A percentile compares a stretch with the other conserved stretches of the same genome.
Evolutionary conservation across 441 rosid species (phyloP).

Genomic region (Breynia disticha): DNA sequence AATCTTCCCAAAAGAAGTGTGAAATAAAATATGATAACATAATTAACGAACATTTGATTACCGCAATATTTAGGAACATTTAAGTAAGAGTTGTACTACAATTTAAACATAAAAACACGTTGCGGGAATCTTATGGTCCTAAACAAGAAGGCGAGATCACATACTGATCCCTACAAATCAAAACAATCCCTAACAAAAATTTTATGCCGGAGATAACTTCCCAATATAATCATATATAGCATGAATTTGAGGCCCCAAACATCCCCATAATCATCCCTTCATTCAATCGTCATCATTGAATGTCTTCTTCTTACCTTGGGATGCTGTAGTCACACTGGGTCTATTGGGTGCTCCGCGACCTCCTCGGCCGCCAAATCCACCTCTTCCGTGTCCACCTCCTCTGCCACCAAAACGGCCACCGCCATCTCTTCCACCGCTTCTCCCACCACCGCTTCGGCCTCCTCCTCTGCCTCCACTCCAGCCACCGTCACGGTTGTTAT

Average conservation of each 20-base stretch:
- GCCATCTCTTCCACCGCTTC: slow-evolving; percentile 31
- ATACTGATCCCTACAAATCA: too few species aligned
- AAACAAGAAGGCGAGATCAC: too few species aligned
- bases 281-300: slow-evolving; percentile 33
- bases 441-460: slow-evolving; percentile 22
- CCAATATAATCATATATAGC: too few species aligned
- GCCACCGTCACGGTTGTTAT: slow-evolving; percentile 22
- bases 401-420: too few species aligned
- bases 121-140: not conserved
- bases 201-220: too few species aligned
- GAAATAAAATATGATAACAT: too few species aligned
- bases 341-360: slow-evolving; percentile 45
- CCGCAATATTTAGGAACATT: too few species aligned
- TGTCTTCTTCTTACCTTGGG: slow-evolving; percentile 34
- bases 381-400: slow-evolving; percentile 28
- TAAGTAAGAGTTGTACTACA: too few species aligned
- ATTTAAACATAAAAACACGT: not conserved
- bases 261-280: not conserved
- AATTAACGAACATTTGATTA: too few species aligned
- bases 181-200: too few species aligned
- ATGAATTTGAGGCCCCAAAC: too few species aligned
- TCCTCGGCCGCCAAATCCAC: slow-evolving; percentile 24
- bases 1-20: too few species aligned
- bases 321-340: slow-evolving; percentile 29
- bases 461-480: slow-evolving; percentile 24